A percentile compares a stretch with the other conserved stretches of the same genome.
Evolutionary conservation across 2,329 filamentous ascomycete genomes (phyloP).

Genomic region (Onygena corvina): DNA sequence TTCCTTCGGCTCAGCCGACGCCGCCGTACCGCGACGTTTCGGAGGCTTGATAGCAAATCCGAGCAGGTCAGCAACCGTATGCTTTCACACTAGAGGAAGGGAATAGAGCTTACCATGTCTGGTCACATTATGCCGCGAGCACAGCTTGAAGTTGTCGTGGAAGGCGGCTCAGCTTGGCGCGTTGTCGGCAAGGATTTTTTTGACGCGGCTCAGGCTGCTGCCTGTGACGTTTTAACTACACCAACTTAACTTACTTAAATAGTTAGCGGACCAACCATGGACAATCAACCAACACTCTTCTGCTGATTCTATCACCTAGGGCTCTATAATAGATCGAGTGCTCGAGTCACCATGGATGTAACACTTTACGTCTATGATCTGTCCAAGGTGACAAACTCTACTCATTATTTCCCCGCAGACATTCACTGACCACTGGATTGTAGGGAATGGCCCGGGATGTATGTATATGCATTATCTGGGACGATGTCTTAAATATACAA

Average conservation of each 20-base stretch:
- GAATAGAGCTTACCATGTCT: background rate
- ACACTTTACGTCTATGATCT: slow-evolving; percentile 69
- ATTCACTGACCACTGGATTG: background rate
- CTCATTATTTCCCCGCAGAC: background rate
- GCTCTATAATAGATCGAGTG: too few species aligned
- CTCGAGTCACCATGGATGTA: slow-evolving; percentile 50
- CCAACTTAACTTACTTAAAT: too few species aligned
- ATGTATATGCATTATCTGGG: slow-evolving; percentile 16
- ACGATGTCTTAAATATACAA: background rate
- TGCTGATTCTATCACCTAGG: too few species aligned
- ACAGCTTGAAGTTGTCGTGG: background rate
- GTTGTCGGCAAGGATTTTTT: background rate
- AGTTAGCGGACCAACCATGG: too few species aligned
- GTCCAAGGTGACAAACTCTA: slow-evolving; percentile 38
- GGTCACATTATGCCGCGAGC: background rate
- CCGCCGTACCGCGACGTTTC: slow-evolving; percentile 26
- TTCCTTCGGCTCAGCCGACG: slow-evolving; percentile 22
- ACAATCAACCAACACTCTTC: too few species aligned
- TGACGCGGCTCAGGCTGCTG: background rate
- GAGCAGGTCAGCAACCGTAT: background rate
- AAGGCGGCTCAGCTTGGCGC: background rate
- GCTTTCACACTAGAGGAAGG: background rate
- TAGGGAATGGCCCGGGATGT: slow-evolving; percentile 45
- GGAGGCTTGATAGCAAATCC: slow-evolving; percentile 24
- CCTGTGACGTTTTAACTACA: background rate